Evolutionary conservation across 352 stramenopile species (phyloP).

Genomic region (Phytophthora pseudosyringae): DNA sequence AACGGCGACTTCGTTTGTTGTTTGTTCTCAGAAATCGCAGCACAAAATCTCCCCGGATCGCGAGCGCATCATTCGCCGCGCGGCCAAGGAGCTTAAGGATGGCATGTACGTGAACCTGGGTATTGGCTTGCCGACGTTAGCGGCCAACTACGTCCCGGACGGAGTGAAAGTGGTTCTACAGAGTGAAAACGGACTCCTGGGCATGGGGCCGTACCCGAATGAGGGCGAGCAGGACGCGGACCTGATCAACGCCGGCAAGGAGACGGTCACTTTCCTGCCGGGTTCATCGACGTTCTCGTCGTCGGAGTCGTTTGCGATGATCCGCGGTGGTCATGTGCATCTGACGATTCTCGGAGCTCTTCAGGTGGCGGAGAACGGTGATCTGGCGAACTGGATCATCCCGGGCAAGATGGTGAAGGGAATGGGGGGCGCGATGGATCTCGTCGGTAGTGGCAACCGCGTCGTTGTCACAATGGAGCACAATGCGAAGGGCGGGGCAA

Average conservation of each 20-base stretch:
- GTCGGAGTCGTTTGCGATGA: conserved; percentile 97
- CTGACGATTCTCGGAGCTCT: conserved; percentile 97
- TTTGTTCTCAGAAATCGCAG: conserved; percentile 47
- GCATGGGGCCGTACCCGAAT: conserved; percentile 93
- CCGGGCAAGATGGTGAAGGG: conserved; percentile 97
- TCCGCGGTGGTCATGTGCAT: conserved; percentile 95
- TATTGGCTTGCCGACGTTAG: conserved; percentile 96
- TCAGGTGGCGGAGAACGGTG: conserved; percentile 93
- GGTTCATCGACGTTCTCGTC: conserved; percentile 95
- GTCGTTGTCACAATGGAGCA: conserved; percentile 99
- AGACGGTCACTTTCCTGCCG: conserved; percentile 94
- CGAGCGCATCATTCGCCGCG: conserved; percentile 94
- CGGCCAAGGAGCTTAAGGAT: conserved; percentile 88
- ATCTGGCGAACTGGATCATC: conserved; percentile 97
- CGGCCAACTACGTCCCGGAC: conserved; percentile 95
- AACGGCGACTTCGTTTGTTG: conserved; percentile 1
- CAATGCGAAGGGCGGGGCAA: conserved; percentile 92
- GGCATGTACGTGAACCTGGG: conserved; percentile 98
- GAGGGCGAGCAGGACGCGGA: conserved; percentile 92
- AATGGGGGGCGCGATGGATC: conserved; percentile 98
- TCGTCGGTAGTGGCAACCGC: conserved; percentile 92
- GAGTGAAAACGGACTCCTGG: conserved; percentile 96
- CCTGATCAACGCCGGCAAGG: conserved; percentile 98
- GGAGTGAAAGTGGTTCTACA: conserved; percentile 96
- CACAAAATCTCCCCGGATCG: conserved; percentile 78